A percentile compares a stretch with the other conserved stretches of the same genome.
phyloP scores from a whole-genome alignment of 2,329 filamentous ascomycete species.

The Coleophoma eucalyptorum region DNA sequence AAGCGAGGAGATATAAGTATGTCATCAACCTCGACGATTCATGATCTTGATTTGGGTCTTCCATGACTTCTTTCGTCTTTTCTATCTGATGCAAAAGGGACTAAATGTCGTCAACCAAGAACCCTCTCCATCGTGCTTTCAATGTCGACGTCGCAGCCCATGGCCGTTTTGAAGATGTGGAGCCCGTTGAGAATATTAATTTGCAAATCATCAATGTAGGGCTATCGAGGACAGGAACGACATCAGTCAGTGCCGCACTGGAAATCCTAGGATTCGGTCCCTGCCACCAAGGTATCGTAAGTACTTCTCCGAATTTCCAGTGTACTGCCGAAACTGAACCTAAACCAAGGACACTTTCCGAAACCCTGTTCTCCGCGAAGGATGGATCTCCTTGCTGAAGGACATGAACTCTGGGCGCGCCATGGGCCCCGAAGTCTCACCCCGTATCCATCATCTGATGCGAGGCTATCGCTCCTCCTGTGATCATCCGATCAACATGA shows the following conservation, averaged over 20 bases:
- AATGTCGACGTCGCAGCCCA: neutral
- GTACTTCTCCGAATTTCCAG: neutral
- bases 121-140: neutral
- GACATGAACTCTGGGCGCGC: neutral
- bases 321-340: neutral
- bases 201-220: neutral
- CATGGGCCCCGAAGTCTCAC: neutral
- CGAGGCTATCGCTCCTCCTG: neutral
- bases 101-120: neutral
- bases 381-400: neutral
- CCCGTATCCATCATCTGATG: neutral
- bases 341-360: neutral
- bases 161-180: neutral
- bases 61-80: too few relatives aligned
- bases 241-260: neutral
- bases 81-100: too few relatives aligned
- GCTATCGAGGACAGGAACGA: neutral
- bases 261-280: neutral
- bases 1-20: too few relatives aligned
- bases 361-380: neutral
- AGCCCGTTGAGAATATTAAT: neutral
- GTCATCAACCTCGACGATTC: too few relatives aligned
- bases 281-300: neutral
- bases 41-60: too few relatives aligned
- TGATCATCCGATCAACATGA: neutral